These are phyloP conservation scores for Coleophoma eucalyptorum DNA, from an alignment of 2,329 filamentous ascomycete species.

Conservation along the genomic window DNA sequence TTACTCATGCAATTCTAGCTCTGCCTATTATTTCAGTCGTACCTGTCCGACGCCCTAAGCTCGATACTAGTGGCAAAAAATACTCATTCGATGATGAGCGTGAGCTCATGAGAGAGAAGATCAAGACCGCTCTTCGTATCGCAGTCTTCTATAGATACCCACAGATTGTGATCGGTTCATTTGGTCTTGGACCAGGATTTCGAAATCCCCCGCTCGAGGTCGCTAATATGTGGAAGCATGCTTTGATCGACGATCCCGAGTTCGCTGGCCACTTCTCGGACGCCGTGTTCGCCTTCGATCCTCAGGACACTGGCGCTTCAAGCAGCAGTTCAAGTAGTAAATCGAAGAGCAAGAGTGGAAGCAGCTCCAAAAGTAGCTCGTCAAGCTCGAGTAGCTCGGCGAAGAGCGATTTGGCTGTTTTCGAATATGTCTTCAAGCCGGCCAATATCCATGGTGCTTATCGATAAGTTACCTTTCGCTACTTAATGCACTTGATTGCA, in stretches of 20 bases:
- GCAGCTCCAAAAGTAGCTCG: not conserved
- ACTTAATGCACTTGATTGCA: too few relatives aligned
- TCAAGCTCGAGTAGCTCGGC: constrained; percentile 29
- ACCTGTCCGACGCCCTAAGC: constrained; percentile 69
- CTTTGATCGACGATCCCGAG: constrained; percentile 59
- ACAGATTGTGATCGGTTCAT: constrained; percentile 59
- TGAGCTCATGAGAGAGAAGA: constrained; percentile 69
- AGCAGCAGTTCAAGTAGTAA: constrained; percentile 11
- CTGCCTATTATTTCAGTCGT: constrained; percentile 72
- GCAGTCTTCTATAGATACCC: constrained; percentile 57
- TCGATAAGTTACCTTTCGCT: not conserved
- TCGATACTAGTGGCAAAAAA: constrained; percentile 60
- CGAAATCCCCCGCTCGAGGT: constrained; percentile 63
- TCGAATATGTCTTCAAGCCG: constrained; percentile 46
- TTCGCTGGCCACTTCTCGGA: constrained; percentile 58
- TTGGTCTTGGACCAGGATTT: constrained; percentile 60
- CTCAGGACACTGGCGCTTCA: constrained; percentile 29
- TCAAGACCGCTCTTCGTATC: constrained; percentile 66
- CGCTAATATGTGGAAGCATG: constrained; percentile 62
- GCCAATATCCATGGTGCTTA: constrained; percentile 29
- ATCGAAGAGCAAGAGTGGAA: not conserved
- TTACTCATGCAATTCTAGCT: constrained; percentile 25
- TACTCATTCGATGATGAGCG: constrained; percentile 72
- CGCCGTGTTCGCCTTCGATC: constrained; percentile 63
- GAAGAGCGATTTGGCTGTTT: constrained; percentile 45